Evolutionary conservation across 352 stramenopile species (phyloP).

Genomic region (Globisporangium perplexum): DNA sequence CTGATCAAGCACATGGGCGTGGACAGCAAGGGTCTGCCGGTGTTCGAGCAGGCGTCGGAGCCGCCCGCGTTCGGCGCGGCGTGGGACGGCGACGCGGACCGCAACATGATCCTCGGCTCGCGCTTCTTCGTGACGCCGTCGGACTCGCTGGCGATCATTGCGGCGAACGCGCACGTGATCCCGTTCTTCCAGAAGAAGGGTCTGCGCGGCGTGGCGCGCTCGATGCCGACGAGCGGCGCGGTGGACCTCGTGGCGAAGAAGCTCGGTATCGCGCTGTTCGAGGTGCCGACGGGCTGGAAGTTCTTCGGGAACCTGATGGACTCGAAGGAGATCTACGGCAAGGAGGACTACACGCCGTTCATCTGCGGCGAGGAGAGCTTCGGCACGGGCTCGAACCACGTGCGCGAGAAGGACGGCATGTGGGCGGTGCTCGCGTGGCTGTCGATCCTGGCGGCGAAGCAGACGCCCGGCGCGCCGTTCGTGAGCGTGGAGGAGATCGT

Average conservation of each 20-base stretch:
- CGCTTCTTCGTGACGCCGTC: constrained; percentile 99
- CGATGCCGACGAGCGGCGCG: constrained; percentile 97
- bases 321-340: constrained; percentile 93
- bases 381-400: constrained; percentile 98
- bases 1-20: constrained; percentile 97
- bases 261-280: constrained; percentile 93
- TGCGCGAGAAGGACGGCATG: constrained; percentile 99
- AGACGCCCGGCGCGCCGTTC: constrained; percentile 83
- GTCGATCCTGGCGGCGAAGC: constrained; percentile 94
- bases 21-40: constrained; percentile 67
- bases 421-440: constrained; percentile 98
- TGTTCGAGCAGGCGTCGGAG: constrained; percentile 73
- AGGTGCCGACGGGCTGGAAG: constrained; percentile 99
- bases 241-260: constrained; percentile 96
- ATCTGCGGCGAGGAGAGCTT: constrained; percentile 99
- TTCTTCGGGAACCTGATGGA: constrained; percentile 99
- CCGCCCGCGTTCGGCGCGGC: constrained; percentile 90
- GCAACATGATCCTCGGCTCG: constrained; percentile 98
- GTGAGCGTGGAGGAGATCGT: constrained; percentile 97
- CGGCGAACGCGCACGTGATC: constrained; percentile 96
- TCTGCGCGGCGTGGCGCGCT: constrained; percentile 94
- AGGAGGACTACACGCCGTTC: constrained; percentile 98
- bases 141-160: constrained; percentile 98
- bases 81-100: constrained; percentile 98
- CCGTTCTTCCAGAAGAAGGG: constrained; percentile 95